These are phyloP conservation scores for Myriosclerotinia curreyana DNA, from an alignment of 2,329 filamentous ascomycete genomes.

Conservation along the genomic window DNA sequence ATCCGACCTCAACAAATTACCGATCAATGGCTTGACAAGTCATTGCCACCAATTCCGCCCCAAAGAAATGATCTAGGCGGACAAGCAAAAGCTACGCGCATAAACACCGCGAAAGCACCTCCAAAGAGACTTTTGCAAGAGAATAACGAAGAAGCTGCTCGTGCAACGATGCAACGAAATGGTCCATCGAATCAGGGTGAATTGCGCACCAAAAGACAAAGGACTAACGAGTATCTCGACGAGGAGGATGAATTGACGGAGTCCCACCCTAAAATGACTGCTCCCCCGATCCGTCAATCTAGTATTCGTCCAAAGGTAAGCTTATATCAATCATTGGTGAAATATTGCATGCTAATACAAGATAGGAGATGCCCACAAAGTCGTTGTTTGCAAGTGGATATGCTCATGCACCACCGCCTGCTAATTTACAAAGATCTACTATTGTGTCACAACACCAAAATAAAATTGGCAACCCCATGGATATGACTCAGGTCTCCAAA, in stretches of 20 bases:
- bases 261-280: constrained; percentile 66
- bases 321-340: constrained; percentile 36
- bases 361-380: constrained; percentile 59
- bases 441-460: constrained; percentile 65
- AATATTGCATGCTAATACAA: constrained; percentile 40
- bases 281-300: constrained; percentile 80
- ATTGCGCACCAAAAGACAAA: constrained; percentile 64
- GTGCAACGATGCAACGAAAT: constrained; percentile 51
- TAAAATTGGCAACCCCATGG: constrained; percentile 66
- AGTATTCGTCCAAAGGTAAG: constrained; percentile 50
- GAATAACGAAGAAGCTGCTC: constrained; percentile 53
- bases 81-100: constrained; percentile 46
- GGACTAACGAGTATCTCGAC: constrained; percentile 66
- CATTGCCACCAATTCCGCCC: constrained; percentile 34
- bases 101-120: constrained; percentile 67
- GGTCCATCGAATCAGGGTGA: constrained; percentile 66
- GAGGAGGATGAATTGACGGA: constrained; percentile 63
- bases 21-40: constrained; percentile 36
- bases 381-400: constrained; percentile 61
- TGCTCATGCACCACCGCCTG: constrained; percentile 51
- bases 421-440: constrained; percentile 51
- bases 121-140: constrained; percentile 72
- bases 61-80: constrained; percentile 32
- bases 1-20: constrained; percentile 51
- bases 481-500: constrained; percentile 84